Percentiles rank a stretch among this genome's conserved stretches.
Evolutionary conservation across 805 yeast species (phyloP).

Genomic region (Saturnispora saitoi): DNA sequence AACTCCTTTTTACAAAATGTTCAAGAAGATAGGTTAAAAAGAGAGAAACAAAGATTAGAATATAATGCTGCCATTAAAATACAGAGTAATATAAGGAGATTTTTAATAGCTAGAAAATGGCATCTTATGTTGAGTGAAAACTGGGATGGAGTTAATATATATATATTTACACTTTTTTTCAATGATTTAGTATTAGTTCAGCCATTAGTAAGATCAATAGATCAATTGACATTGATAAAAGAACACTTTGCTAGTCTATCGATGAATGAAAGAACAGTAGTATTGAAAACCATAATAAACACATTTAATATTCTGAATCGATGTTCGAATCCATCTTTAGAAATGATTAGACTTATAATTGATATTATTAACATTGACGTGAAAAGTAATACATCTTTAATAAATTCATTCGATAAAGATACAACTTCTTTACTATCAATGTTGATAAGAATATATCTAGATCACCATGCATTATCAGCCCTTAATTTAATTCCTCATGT

Average conservation of each 20-base stretch:
- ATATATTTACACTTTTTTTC: conserved; percentile 27
- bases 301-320: background rate
- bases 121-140: conserved; percentile 17
- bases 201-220: background rate
- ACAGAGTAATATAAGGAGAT: conserved; percentile 41
- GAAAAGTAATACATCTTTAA: background rate
- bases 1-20: conserved; percentile 51
- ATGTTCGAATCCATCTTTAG: background rate
- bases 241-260: background rate
- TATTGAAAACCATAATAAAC: background rate
- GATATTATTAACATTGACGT: background rate
- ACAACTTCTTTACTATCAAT: background rate
- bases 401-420: background rate
- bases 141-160: conserved; percentile 22
- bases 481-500: background rate
- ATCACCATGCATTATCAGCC: background rate
- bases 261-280: background rate
- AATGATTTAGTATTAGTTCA: conserved; percentile 14
- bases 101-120: conserved; percentile 26
- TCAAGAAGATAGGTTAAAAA: conserved; percentile 51
- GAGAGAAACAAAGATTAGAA: conserved; percentile 48
- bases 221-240: conserved; percentile 7
- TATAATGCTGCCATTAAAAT: conserved; percentile 42
- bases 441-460: background rate
- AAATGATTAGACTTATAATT: background rate